These are phyloP conservation scores for Coemansia sp. DNA, from an alignment of 192 early-diverging fungal genomes.

Conservation along the genomic window DNA sequence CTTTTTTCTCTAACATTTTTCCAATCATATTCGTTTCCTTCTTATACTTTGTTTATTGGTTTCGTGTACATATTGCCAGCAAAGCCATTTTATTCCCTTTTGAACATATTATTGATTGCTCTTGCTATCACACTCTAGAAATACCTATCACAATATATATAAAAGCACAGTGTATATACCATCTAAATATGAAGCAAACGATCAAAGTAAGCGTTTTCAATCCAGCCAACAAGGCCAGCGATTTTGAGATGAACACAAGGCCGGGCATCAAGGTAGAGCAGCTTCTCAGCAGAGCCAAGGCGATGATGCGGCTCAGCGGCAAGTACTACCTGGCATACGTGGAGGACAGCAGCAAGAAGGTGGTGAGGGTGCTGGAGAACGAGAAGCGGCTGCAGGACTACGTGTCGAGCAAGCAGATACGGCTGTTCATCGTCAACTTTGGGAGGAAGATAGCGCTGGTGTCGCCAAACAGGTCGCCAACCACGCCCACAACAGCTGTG, in stretches of 20 bases:
- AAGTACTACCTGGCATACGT: background rate
- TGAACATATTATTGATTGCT: no score
- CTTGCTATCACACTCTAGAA: no score
- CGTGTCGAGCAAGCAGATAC: background rate
- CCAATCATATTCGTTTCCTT: no score
- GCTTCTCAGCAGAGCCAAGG: background rate
- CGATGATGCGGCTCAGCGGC: background rate
- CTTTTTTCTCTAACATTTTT: no score
- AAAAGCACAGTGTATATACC: no score
- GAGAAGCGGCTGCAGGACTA: constrained; percentile 3
- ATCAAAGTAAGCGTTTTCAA: constrained; percentile 6
- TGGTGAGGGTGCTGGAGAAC: background rate
- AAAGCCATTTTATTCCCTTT: no score
- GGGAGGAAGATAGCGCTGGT: background rate
- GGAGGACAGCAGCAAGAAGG: background rate
- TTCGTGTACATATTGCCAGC: no score
- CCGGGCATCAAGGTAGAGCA: background rate
- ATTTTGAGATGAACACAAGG: constrained; percentile 3
- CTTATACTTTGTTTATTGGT: no score
- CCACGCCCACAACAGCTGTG: background rate
- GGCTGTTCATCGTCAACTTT: background rate
- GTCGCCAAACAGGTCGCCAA: no score
- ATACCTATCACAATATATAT: no score
- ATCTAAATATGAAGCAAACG: background rate
- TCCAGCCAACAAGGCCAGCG: background rate